phyloP scores from a whole-genome alignment of 345 rosid genomes.

The Salix dunnii region DNA sequence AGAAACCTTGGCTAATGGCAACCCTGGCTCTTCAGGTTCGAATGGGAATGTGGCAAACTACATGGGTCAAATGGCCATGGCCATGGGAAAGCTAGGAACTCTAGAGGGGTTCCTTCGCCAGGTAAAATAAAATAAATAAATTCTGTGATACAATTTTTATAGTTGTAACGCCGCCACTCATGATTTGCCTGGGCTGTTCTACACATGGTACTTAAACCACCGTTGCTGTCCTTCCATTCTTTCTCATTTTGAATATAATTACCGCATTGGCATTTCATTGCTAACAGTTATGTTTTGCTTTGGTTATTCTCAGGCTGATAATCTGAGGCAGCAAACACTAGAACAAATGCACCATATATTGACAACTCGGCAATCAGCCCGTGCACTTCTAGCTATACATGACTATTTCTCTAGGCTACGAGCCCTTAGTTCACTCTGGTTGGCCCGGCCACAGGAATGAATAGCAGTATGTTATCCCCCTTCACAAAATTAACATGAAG shows the following conservation, averaged over 20 bases:
- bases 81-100: slow-evolving; percentile 94
- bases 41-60: slow-evolving; percentile 85
- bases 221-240: background rate
- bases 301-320: slow-evolving; percentile 28
- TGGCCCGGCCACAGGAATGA: slow-evolving; percentile 61
- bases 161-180: background rate
- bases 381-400: slow-evolving; percentile 68
- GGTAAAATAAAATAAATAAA: slow-evolving; percentile 27
- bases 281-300: background rate
- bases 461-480: background rate
- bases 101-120: slow-evolving; percentile 80
- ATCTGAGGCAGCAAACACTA: slow-evolving; percentile 56
- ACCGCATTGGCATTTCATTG: background rate
- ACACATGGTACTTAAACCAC: background rate
- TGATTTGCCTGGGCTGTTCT: background rate
- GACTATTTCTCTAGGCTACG: slow-evolving; percentile 84
- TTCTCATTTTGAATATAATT: background rate
- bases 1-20: slow-evolving; percentile 75
- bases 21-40: slow-evolving; percentile 60
- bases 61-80: slow-evolving; percentile 99
- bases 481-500: background rate
- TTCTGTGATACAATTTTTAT: background rate
- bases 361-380: slow-evolving; percentile 80
- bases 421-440: slow-evolving; percentile 87
- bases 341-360: slow-evolving; percentile 56